phyloP scores from a whole-genome alignment of 495 filamentous ascomycete genomes.

The Cairneyella variabilis region DNA sequence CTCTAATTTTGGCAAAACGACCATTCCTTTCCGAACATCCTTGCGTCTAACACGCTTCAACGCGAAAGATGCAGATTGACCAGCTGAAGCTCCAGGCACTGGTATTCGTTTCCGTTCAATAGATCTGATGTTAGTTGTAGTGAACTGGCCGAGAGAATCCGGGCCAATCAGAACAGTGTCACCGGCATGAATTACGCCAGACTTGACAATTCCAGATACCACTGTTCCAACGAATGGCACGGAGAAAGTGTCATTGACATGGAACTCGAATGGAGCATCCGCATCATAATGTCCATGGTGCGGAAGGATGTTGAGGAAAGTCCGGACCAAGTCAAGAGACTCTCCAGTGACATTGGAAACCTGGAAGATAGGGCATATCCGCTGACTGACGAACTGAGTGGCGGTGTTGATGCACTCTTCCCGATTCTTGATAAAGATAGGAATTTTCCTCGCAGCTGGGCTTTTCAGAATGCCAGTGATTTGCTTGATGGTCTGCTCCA shows the following conservation, averaged over 20 bases:
- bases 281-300: slow-evolving; percentile 92
- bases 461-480: slow-evolving; percentile 89
- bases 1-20: slow-evolving; percentile 82
- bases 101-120: slow-evolving; percentile 94
- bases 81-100: slow-evolving; percentile 84
- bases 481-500: slow-evolving; percentile 91
- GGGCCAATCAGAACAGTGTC: slow-evolving; percentile 88
- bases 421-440: slow-evolving; percentile 91
- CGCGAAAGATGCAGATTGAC: slow-evolving; percentile 90
- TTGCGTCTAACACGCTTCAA: slow-evolving; percentile 80
- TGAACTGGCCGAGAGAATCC: slow-evolving; percentile 89
- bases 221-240: slow-evolving; percentile 97
- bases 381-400: slow-evolving; percentile 90
- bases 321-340: slow-evolving; percentile 58
- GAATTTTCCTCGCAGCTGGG: slow-evolving; percentile 90
- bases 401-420: slow-evolving; percentile 94
- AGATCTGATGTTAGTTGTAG: slow-evolving; percentile 80
- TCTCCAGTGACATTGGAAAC: slow-evolving; percentile 93
- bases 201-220: slow-evolving; percentile 89
- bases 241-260: slow-evolving; percentile 98
- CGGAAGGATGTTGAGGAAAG: slow-evolving; percentile 92
- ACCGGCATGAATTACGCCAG: slow-evolving; percentile 81
- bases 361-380: slow-evolving; percentile 97
- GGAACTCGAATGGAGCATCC: slow-evolving; percentile 87
- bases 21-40: slow-evolving; percentile 98